Evolutionary conservation across 192 early-diverging fungal genomes (phyloP), one percentile per base, ranked within the genome.

Genomic region (Coemansia sp.): DNA sequence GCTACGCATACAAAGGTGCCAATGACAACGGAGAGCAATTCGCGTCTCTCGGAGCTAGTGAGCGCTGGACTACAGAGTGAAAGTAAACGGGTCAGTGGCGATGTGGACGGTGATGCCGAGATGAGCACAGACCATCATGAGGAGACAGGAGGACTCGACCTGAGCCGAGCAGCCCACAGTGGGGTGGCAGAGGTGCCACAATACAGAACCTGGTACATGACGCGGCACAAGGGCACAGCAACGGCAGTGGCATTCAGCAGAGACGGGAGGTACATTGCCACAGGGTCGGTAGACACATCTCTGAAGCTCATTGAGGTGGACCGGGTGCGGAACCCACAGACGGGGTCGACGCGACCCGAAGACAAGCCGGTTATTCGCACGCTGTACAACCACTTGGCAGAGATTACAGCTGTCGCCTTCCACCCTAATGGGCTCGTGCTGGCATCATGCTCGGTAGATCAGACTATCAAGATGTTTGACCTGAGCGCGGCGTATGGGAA

Each of bases 361-460:
- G 94, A 93, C 70, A 93, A 92, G 74, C 91, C 92, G 0, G 94
- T 96, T 55, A 91, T 98, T 68, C 85, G 92, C 27, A 92, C 95
- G 15, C 87, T 96, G 38, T 95, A 96, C 80, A 90, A 98, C 76
- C 95, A 97, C 72, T 73, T 78, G 0, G 90, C 78, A 12, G 87
- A 89, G 24, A 88, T 97, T 19, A 97, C 92, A 17, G 94, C 93
- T 62, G 76, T 95, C 8, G 87, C 87, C 36, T 97, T 96, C 74
- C 95, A 98, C 74, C 96, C 96, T 3, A 95, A 96, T 69, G 95
- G 95, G 12, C 82, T 91, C 22, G 93, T 94, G 11, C 84, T 98
- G 32, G 96, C 94, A 11, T 90, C 89, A 44, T 94, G 94, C 74
- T 88, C 92, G 2, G 89, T 91, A 36, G 96, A 98, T 70, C 87